phyloP scores from a whole-genome alignment of 2,329 filamentous ascomycete species.

The Helicocarpus griseus region DNA sequence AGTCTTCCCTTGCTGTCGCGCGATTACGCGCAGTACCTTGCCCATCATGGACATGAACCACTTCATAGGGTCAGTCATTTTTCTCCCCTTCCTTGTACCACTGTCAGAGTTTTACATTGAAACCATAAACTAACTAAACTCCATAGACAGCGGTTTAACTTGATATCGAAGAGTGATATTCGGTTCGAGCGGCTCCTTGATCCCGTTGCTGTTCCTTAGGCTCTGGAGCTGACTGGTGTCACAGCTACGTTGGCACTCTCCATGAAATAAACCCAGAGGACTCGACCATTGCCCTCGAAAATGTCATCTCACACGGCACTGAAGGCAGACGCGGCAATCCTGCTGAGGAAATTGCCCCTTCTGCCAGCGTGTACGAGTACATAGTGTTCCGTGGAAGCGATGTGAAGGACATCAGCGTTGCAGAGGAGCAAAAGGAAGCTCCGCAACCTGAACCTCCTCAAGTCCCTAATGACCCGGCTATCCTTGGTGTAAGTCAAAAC shows the following conservation, averaged over 20 bases:
- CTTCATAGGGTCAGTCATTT: constrained; percentile 36
- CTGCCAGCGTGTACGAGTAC: constrained; percentile 90
- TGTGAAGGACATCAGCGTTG: constrained; percentile 94
- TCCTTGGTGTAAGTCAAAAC: constrained; percentile 75
- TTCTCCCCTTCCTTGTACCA: constrained; percentile 16
- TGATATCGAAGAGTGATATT: constrained; percentile 96
- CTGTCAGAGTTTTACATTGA: constrained; percentile 22
- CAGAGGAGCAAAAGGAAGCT: constrained; percentile 63
- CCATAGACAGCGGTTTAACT: constrained; percentile 76
- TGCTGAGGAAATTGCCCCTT: constrained; percentile 72
- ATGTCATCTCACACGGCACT: constrained; percentile 88
- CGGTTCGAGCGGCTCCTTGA: constrained; percentile 46
- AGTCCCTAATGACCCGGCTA: constrained; percentile 89
- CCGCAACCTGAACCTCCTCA: constrained; percentile 66
- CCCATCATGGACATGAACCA: constrained; percentile 41
- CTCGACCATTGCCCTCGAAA: constrained; percentile 92
- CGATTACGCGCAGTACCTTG: constrained; percentile 23
- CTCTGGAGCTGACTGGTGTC: constrained; percentile 25
- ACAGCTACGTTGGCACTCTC: constrained; percentile 86
- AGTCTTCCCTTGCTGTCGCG: constrained; percentile 12
- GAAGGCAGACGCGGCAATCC: constrained; percentile 75
- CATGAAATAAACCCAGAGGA: constrained; percentile 98
- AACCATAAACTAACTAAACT: constrained; percentile 23
- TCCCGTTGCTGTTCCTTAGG: constrained; percentile 8
- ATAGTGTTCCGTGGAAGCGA: constrained; percentile 97